These are phyloP conservation scores for Viridothelium virens DNA, from an alignment of 495 filamentous ascomycete species.

Conservation along the genomic window DNA sequence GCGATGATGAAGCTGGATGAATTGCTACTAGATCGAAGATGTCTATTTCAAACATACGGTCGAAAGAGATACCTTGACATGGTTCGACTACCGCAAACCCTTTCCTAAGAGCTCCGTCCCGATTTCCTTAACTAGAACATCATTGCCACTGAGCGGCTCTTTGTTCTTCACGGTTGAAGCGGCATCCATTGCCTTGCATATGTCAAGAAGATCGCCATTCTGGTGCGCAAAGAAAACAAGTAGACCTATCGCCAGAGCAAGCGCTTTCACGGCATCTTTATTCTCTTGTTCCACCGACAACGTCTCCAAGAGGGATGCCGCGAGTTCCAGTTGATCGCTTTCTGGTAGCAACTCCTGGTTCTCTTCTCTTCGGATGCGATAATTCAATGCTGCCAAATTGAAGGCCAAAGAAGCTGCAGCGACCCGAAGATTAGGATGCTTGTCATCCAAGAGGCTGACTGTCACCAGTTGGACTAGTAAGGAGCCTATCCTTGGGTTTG, in stretches of 20 bases:
- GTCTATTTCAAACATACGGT: background rate
- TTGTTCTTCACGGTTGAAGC: constrained; percentile 50
- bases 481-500: constrained; percentile 25
- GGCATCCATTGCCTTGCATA: constrained; percentile 67
- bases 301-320: constrained; percentile 68
- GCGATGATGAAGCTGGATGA: constrained; percentile 25
- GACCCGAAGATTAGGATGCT: constrained; percentile 51
- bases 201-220: constrained; percentile 63
- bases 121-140: constrained; percentile 38
- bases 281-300: constrained; percentile 59
- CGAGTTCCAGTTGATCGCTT: constrained; percentile 66
- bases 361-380: constrained; percentile 51
- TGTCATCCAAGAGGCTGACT: constrained; percentile 48
- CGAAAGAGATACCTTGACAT: background rate
- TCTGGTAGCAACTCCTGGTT: constrained; percentile 55
- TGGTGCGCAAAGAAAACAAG: constrained; percentile 61
- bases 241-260: constrained; percentile 63
- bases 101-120: background rate
- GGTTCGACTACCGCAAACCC: background rate
- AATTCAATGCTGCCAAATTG: constrained; percentile 67
- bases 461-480: constrained; percentile 45
- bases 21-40: background rate
- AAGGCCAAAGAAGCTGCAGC: constrained; percentile 76
- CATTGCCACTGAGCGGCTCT: constrained; percentile 44
- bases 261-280: constrained; percentile 61